A percentile compares a stretch with the other conserved stretches of the same genome.
Conservation (phyloP, 2,329 filamentous ascomycete species). For the Fusarium bulbicola region DNA sequence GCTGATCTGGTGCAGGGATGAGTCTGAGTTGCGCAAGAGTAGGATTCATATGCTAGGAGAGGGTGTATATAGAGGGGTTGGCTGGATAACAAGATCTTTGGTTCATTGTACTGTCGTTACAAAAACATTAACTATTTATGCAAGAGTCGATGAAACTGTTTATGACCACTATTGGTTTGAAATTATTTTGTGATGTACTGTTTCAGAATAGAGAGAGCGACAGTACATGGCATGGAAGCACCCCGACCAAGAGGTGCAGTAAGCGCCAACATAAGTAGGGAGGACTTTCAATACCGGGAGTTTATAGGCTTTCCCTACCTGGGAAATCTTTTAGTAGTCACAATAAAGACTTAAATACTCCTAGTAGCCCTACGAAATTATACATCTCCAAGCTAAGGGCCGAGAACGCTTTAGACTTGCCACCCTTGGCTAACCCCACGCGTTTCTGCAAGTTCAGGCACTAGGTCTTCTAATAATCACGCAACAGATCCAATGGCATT, state of each 20-base stretch:
- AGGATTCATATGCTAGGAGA: too few relatives aligned
- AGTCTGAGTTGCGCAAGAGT: not conserved
- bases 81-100: not conserved
- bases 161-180: not conserved
- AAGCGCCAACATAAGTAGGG: not conserved
- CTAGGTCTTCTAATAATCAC: not conserved
- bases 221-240: not conserved
- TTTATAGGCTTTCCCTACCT: not conserved
- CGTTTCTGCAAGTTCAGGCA: not conserved
- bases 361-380: not conserved
- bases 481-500: too few relatives aligned
- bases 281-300: not conserved
- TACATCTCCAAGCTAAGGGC: not conserved
- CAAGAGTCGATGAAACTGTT: rapidly evolving
- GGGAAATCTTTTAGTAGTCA: too few relatives aligned
- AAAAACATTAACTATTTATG: rapidly evolving
- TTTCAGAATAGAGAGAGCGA: not conserved
- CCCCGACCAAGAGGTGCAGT: not conserved
- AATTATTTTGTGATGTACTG: not conserved
- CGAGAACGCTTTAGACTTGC: not conserved
- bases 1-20: not conserved
- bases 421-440: not conserved
- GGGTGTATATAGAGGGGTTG: too few relatives aligned
- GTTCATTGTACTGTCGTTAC: rapidly evolving
- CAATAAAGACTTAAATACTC: not conserved